Evolutionary conservation across 2,329 filamentous ascomycete species (phyloP).

Genomic region (Diatrype stigma): DNA sequence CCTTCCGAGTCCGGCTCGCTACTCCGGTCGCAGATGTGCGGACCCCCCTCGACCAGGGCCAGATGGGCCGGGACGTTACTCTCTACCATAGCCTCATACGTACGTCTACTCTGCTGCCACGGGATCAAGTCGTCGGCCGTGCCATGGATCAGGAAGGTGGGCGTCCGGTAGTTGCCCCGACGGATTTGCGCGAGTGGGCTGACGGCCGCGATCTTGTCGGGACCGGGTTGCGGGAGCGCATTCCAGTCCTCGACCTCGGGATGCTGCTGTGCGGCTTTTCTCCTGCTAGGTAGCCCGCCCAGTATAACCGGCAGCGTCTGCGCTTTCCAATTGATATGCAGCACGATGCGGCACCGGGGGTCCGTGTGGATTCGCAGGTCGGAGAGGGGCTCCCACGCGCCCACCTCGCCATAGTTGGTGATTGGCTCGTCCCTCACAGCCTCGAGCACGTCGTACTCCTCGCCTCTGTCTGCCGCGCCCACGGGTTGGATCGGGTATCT

Average conservation of each 20-base stretch:
- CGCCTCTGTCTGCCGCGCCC: not conserved
- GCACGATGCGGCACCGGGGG: constrained; percentile 31
- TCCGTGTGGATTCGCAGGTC: no score
- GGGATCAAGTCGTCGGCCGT: constrained; percentile 30
- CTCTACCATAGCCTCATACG: no score
- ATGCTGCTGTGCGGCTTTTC: constrained; percentile 5
- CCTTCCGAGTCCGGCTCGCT: no score
- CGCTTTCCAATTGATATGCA: constrained; percentile 40
- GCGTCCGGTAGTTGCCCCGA: constrained; percentile 24
- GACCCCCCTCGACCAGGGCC: no score
- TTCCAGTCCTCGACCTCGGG: constrained; percentile 19
- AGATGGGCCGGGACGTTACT: no score
- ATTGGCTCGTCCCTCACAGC: not conserved
- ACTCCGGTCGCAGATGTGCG: no score
- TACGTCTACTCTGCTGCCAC: constrained; percentile 27
- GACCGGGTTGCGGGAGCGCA: constrained; percentile 9
- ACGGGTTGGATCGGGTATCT: not conserved
- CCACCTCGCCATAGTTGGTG: constrained; percentile 10
- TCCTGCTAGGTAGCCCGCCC: constrained; percentile 24
- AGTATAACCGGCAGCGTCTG: constrained; percentile 33
- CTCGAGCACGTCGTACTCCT: not conserved
- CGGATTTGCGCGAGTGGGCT: constrained; percentile 29
- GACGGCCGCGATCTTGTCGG: constrained; percentile 12
- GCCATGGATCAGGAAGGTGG: constrained; percentile 30
- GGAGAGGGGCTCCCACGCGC: constrained; percentile 12